phyloP scores from a whole-genome alignment of 73 alveolate species.

The Paramecium sexaurelia region DNA sequence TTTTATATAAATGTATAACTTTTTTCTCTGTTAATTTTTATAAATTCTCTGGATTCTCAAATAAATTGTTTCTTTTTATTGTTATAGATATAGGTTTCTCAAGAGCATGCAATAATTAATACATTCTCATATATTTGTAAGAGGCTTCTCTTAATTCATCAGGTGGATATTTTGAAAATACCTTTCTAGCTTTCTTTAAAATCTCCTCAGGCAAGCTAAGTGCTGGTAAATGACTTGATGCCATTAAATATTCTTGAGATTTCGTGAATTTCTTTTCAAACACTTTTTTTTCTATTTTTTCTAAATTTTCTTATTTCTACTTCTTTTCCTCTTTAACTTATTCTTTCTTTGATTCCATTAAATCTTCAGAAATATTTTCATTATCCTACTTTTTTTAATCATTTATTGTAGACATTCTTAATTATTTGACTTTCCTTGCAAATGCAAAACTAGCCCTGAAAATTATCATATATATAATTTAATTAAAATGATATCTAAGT shows the following conservation, averaged over 20 bases:
- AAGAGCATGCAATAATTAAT: constrained; percentile 59
- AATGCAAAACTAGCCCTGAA: not conserved
- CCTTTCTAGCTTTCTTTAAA: not conserved
- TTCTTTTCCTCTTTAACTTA: not conserved
- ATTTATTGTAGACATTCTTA: not conserved
- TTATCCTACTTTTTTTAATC: not conserved
- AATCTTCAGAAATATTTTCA: not conserved
- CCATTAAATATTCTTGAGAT: constrained; percentile 45
- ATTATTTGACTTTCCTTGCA: not conserved
- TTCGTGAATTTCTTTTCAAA: constrained; percentile 35
- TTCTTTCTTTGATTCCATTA: not conserved
- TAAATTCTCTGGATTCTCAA: constrained; percentile 58
- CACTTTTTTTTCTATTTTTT: not conserved
- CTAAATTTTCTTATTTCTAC: not conserved
- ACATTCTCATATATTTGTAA: constrained; percentile 63
- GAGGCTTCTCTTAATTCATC: constrained; percentile 53
- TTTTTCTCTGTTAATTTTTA: constrained; percentile 44
- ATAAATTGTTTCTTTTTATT: not conserved
- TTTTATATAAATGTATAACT: constrained; percentile 19
- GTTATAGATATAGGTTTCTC: constrained; percentile 61
- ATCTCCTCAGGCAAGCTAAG: constrained; percentile 14
- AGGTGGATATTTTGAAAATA: constrained; percentile 50
- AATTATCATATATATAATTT: not conserved
- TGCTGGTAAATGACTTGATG: constrained; percentile 1
- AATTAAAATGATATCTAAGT: too few relatives aligned